Evolutionary conservation across 192 early-diverging fungal genomes (phyloP).

Genomic region (Rhizoclosmatium globosum): DNA sequence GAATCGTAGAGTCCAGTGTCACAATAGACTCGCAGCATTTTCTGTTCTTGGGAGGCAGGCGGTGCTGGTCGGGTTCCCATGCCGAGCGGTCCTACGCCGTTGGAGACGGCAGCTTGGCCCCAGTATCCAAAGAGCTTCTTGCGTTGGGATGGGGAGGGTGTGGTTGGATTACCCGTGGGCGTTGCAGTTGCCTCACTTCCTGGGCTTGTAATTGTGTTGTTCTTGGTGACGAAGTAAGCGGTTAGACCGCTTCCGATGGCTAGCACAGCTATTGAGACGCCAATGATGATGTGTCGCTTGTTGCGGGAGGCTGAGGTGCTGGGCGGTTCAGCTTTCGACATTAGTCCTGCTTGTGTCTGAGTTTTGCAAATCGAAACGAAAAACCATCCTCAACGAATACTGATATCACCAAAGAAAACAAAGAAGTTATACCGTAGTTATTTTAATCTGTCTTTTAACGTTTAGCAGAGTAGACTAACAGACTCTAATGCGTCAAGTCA

Average conservation of each 20-base stretch:
- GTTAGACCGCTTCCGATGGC: not conserved
- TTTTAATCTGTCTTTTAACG: no score
- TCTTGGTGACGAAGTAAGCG: not conserved
- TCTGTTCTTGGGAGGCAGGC: not conserved
- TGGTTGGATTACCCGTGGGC: not conserved
- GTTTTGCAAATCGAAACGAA: no score
- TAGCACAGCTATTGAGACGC: not conserved
- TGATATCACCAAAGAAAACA: no score
- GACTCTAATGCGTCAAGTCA: no score
- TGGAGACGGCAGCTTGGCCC: not conserved
- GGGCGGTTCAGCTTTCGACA: no score
- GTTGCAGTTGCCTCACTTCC: not conserved
- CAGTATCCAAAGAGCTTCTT: conserved; percentile 3
- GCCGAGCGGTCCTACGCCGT: not conserved
- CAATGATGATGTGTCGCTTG: not conserved
- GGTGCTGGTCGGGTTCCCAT: not conserved
- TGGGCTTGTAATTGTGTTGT: not conserved
- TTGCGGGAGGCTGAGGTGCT: not conserved
- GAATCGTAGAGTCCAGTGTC: not conserved
- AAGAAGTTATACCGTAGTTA: no score
- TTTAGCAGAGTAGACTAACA: no score
- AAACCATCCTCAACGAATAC: no score
- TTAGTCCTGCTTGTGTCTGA: no score
- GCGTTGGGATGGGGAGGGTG: not conserved
- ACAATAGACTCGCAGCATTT: not conserved